Percentiles rank a stretch among this genome's conserved stretches.
Evolutionary conservation across 2,329 filamentous ascomycete species (phyloP).

Genomic region (Fusarium incarnatum): DNA sequence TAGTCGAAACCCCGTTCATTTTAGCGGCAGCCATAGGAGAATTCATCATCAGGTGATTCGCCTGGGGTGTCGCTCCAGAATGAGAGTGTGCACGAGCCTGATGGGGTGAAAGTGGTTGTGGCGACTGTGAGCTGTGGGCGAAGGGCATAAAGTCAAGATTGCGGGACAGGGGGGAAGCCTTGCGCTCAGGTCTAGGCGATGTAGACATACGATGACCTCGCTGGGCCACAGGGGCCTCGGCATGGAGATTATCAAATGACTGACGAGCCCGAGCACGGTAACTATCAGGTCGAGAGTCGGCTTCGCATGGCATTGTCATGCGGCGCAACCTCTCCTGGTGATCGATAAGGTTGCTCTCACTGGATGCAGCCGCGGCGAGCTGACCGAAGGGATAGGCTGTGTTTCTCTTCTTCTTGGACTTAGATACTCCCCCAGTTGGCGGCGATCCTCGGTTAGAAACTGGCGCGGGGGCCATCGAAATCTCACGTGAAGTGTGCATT

Average conservation of each 20-base stretch:
- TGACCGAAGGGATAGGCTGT: conserved; percentile 54
- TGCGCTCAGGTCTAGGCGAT: conserved; percentile 52
- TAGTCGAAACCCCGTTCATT: conserved; percentile 63
- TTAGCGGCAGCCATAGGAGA: conserved; percentile 46
- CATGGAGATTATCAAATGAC: conserved; percentile 60
- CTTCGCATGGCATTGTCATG: conserved; percentile 63
- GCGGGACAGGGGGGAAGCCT: conserved; percentile 36
- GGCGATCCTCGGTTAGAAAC: conserved; percentile 46
- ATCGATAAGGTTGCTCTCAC: conserved; percentile 64
- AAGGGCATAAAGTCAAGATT: conserved; percentile 72
- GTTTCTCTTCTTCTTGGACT: conserved; percentile 52
- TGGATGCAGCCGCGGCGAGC: conserved; percentile 57
- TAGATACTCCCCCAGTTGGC: conserved; percentile 54
- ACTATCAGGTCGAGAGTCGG: conserved; percentile 52
- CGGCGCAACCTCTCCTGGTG: conserved; percentile 70
- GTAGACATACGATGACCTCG: conserved; percentile 63
- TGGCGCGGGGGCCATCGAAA: conserved; percentile 40
- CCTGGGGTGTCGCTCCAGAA: conserved; percentile 33
- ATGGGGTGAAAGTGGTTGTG: conserved; percentile 62
- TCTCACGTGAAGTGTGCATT: conserved; percentile 45
- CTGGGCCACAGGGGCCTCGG: conserved; percentile 49
- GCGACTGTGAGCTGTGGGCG: conserved; percentile 59
- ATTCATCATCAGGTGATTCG: conserved; percentile 47
- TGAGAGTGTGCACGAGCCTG: conserved; percentile 56
- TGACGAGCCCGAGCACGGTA: conserved; percentile 58